Evolutionary conservation across 768 basidiomycete species (phyloP).

Genomic region (Tulasnella sp.): DNA sequence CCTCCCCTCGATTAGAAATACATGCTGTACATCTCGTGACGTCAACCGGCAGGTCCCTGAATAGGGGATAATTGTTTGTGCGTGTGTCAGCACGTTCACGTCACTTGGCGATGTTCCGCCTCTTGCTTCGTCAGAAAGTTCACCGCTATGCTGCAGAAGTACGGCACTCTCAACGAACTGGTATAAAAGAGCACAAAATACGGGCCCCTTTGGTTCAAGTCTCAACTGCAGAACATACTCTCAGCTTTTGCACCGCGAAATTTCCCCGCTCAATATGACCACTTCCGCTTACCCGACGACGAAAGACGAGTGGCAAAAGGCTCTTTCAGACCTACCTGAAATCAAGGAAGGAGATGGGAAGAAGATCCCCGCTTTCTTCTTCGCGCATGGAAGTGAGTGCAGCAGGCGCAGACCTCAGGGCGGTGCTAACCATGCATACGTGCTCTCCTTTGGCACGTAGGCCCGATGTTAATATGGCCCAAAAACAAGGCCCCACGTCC

Average conservation of each 20-base stretch:
- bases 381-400: conserved; percentile 57
- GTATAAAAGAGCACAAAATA: not conserved
- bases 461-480: conserved; percentile 38
- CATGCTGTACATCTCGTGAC: not conserved
- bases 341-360: conserved; percentile 45
- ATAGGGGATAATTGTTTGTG: not conserved
- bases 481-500: conserved; percentile 26
- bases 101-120: not conserved
- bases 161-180: not conserved
- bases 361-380: conserved; percentile 65
- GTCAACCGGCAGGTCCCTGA: not conserved
- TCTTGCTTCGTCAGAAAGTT: not conserved
- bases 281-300: not conserved
- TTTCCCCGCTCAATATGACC: not conserved
- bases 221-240: not conserved
- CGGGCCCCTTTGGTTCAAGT: not conserved
- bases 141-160: not conserved
- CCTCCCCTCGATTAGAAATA: not conserved
- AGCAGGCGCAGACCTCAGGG: not conserved
- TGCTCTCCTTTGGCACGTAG: conserved; percentile 40
- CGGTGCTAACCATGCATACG: not conserved
- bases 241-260: not conserved
- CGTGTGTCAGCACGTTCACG: not conserved
- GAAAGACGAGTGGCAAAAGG: conserved; percentile 46
- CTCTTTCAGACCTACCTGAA: conserved; percentile 53